Evolutionary conservation across 2,329 filamentous ascomycete species (phyloP).

Genomic region (Penicillium sp.): DNA sequence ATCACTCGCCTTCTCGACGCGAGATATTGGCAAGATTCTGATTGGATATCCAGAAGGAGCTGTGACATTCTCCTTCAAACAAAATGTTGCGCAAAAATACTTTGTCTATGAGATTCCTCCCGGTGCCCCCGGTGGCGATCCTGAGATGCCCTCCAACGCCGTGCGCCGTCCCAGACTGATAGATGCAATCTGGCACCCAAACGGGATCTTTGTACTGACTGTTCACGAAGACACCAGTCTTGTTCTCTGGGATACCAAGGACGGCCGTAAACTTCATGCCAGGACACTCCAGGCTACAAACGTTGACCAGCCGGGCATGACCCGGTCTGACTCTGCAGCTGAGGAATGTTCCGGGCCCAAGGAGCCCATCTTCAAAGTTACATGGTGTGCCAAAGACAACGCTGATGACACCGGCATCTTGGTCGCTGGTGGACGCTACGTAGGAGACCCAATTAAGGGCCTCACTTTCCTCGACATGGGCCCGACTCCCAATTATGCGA

Average conservation of each 20-base stretch:
- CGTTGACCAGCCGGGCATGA: slow-evolving; percentile 61
- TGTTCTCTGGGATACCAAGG: slow-evolving; percentile 90
- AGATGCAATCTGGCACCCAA: slow-evolving; percentile 90
- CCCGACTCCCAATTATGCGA: slow-evolving; percentile 81
- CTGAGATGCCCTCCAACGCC: slow-evolving; percentile 58
- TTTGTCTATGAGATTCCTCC: slow-evolving; percentile 77
- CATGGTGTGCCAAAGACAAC: slow-evolving; percentile 92
- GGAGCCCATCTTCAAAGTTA: slow-evolving; percentile 71
- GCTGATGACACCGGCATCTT: slow-evolving; percentile 88
- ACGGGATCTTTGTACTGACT: slow-evolving; percentile 80
- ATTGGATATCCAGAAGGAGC: slow-evolving; percentile 88
- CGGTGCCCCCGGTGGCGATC: slow-evolving; percentile 74
- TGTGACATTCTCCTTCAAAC: slow-evolving; percentile 90
- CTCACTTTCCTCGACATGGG: slow-evolving; percentile 88
- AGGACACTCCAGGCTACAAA: slow-evolving; percentile 71
- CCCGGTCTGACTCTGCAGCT: slow-evolving; percentile 35
- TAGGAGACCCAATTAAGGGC: slow-evolving; percentile 65
- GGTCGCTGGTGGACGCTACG: slow-evolving; percentile 72
- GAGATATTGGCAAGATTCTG: slow-evolving; percentile 85
- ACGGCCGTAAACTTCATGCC: slow-evolving; percentile 77
- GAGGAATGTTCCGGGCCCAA: slow-evolving; percentile 56
- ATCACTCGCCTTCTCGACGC: slow-evolving; percentile 77
- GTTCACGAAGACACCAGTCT: slow-evolving; percentile 87
- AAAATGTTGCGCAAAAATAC: slow-evolving; percentile 70
- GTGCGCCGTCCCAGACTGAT: slow-evolving; percentile 68